phyloP scores from a whole-genome alignment of 495 filamentous ascomycete species.

The Lepidopterella palustris region DNA sequence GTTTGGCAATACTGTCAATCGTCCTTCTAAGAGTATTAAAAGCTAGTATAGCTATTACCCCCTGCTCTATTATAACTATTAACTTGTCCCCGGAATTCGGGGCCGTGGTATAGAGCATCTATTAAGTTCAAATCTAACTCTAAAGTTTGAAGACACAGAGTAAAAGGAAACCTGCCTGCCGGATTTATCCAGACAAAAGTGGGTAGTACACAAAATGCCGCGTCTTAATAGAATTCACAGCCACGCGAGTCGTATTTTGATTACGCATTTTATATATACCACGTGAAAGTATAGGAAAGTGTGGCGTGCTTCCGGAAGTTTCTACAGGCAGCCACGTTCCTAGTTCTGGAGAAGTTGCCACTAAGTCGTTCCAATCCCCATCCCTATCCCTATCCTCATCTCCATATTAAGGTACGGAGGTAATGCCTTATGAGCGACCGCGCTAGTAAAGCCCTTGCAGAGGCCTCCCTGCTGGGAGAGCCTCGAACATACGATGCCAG shows the following conservation, averaged over 20 bases:
- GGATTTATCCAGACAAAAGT: background rate
- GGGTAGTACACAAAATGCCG: background rate
- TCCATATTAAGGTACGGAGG: too few species aligned
- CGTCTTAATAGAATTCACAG: background rate
- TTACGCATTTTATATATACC: too few species aligned
- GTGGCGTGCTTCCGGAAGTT: slow-evolving; percentile 1
- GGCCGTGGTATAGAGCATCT: background rate
- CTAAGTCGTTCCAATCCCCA: background rate
- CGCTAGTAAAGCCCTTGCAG: background rate
- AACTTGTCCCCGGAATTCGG: background rate
- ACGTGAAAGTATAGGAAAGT: background rate
- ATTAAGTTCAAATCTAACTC: background rate
- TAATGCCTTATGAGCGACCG: too few species aligned
- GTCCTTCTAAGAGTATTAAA: too few species aligned
- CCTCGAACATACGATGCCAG: background rate
- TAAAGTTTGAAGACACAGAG: background rate
- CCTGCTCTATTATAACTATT: too few species aligned
- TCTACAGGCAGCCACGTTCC: background rate
- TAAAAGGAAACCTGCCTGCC: background rate
- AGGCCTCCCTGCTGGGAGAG: background rate
- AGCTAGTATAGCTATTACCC: too few species aligned
- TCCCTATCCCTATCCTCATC: slow-evolving; percentile 3
- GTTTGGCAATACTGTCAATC: too few species aligned
- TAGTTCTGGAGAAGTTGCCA: background rate
- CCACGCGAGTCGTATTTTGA: too few species aligned